Evolutionary conservation across 169 alveolate species (phyloP), one percentile per base, ranked within the genome.

Genomic region (Cryptosporidium sp.): DNA sequence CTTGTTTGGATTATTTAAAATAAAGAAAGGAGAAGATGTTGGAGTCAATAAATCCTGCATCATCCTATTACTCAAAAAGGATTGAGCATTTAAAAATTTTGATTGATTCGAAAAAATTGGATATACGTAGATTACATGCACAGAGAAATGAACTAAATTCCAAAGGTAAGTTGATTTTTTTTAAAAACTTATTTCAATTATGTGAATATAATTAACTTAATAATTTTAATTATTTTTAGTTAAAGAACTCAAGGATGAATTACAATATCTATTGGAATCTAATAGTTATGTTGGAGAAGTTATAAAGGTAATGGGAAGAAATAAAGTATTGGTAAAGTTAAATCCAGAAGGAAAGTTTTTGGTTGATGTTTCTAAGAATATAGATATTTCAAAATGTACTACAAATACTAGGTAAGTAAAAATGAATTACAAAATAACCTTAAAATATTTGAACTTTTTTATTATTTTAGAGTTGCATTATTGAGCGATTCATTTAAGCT

Each of bases 271-370:
- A 37, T 94, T 97, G 61, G 99, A 97, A 91, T 98, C 99, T 2
- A 99, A 98, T 52, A 96, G 99, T 48, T 96, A 97, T 87, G 99
- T 98, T 21, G 99, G 99, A 0, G 99, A 98, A 86, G 99, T 98
- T 53, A 96, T 96, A n/a, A 97, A 97, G 91, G 96, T 97, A 16
- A 98, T 98, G 99, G 99, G 99, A 31, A 96, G 98, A 93, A 97
- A 98, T 73, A 98, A 98, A 86, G 98, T 98, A 18, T 93, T 98
- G 58, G 99, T 98, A 31, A 98, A 98, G 95, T 97, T 97, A 35
- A 94, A 97, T 33, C 97, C 98, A 52, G 99, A 98, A 86, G 99
- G 99, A 10, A 98, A 98, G 85, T 98, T 96, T 91, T 98, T 98
- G 31, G 99, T 98, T 16, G 99, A 97, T 71, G 93, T 97, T 42